Evolutionary conservation across 768 basidiomycete genomes (phyloP), one percentile per base, ranked within the genome.

Genomic region (Hygrocybe punicea): DNA sequence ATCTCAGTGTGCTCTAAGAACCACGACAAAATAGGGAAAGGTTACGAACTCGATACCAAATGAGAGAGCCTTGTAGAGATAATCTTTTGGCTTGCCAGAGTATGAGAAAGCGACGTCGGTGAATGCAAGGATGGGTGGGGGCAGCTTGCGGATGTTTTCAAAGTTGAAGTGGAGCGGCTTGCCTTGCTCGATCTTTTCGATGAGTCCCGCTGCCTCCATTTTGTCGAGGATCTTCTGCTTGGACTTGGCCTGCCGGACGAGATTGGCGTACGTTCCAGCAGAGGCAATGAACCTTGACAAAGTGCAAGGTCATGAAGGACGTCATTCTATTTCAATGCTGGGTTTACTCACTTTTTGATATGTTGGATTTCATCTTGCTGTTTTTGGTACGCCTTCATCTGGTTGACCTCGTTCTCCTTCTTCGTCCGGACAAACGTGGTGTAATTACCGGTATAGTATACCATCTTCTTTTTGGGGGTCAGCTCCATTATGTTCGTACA

Each of bases 191-290:
- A 97, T 77, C 76, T 93, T 93, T 74, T 99, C 93, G 68, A 99
- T 82, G 42, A 99, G 81, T 60, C 96, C 96, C 13, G 95, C 96
- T 24, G 96, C 96, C 80, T 99, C 97, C 96, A 99, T 99, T 84
- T 99, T 99, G 81, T 99, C 96, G 74, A 99, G 96, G 61, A 99
- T 98, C 83, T 99, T 99, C 74, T 99, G 96, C 73, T 99, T 99
- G 51, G 95, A 98, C 77, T 99, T 98, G 63, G 96, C 96, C 74
- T 99, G 96, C 67, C 88, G 92, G 66, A 99, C 96, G 63, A 99
- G 84, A 73, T 99, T 99, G 64, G 96, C 97, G 70, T 98, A 99
- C 35, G 96, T 99, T 84, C 96, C 96, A 35, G 96, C 96, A n/a
- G 93, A 95, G 6, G 97, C 93, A 63, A 98, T 98, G 83, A 98